Percentiles rank a stretch among this genome's conserved stretches.
Conservation (phyloP, 192 early-diverging fungal genomes). For the Umbelopsis vinacea region DNA sequence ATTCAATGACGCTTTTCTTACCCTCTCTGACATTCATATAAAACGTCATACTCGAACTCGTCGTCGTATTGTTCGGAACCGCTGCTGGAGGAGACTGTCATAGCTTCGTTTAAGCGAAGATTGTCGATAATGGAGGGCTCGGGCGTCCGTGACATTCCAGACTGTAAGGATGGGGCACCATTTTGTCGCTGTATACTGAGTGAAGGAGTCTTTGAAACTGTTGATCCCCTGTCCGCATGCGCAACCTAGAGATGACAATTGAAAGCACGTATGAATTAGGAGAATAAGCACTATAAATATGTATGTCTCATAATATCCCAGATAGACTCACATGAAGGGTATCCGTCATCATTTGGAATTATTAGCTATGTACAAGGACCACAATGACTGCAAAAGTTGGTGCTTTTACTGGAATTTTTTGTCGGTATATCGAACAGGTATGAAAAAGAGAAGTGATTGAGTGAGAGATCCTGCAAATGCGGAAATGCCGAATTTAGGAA, state of each 20-base stretch:
- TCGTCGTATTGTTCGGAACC: constrained; percentile 20
- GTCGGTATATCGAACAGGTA: too few species aligned
- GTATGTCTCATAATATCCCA: too few species aligned
- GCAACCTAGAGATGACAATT: neutral
- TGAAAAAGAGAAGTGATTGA: too few species aligned
- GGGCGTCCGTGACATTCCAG: neutral
- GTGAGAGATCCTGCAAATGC: too few species aligned
- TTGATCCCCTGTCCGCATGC: neutral
- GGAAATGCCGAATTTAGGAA: too few species aligned
- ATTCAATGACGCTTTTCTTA: constrained; percentile 4
- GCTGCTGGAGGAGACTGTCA: neutral
- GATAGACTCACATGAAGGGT: neutral
- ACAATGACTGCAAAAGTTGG: too few species aligned
- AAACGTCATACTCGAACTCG: constrained; percentile 42
- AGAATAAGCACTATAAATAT: neutral
- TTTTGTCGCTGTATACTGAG: neutral
- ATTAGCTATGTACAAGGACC: too few species aligned
- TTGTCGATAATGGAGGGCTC: constrained; percentile 14
- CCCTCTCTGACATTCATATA: constrained; percentile 52
- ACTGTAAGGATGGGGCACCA: neutral
- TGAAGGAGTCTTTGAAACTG: neutral
- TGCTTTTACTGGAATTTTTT: too few species aligned
- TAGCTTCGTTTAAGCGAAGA: constrained; percentile 1
- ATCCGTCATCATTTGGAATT: neutral
- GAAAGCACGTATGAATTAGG: neutral